Percentiles rank a stretch among this genome's conserved stretches.
Conservation (phyloP, 345 rosid species). For the Microthlaspi erraticum region DNA sequence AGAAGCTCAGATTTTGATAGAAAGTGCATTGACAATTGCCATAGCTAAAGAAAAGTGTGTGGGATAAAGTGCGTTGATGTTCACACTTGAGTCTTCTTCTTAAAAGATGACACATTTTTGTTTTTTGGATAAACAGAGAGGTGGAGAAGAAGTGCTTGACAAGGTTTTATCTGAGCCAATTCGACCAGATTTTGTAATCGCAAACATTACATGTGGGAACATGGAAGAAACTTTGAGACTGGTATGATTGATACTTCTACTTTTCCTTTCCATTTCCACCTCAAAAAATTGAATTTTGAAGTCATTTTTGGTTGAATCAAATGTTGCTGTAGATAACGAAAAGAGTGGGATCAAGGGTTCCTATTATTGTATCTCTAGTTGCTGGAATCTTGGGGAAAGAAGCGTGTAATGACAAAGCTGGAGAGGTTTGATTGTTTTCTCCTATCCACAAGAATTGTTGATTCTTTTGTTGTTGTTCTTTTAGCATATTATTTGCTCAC, state of each 20-base stretch:
- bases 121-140: slow-evolving; percentile 47
- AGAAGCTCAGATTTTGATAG: background rate
- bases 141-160: slow-evolving; percentile 62
- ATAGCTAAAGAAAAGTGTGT: background rate
- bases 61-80: background rate
- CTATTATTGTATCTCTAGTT: slow-evolving; percentile 55
- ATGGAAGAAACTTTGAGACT: slow-evolving; percentile 43
- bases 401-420: slow-evolving; percentile 50
- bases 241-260: background rate
- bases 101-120: background rate
- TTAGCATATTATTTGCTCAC: background rate
- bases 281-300: too few species aligned
- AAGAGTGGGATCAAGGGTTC: slow-evolving; percentile 56
- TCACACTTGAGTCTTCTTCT: background rate
- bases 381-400: slow-evolving; percentile 69
- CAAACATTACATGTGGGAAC: slow-evolving; percentile 47
- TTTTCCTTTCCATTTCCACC: background rate
- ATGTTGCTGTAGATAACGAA: slow-evolving; percentile 45
- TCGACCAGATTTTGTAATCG: slow-evolving; percentile 64
- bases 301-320: too few species aligned
- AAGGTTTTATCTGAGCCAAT: slow-evolving; percentile 68
- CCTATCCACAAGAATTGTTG: background rate
- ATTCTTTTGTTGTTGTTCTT: background rate
- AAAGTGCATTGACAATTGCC: background rate
- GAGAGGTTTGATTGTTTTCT: slow-evolving; percentile 59